Conservation (phyloP, 177 flowering plant genomes). For the Vitis hybrid region DNA sequence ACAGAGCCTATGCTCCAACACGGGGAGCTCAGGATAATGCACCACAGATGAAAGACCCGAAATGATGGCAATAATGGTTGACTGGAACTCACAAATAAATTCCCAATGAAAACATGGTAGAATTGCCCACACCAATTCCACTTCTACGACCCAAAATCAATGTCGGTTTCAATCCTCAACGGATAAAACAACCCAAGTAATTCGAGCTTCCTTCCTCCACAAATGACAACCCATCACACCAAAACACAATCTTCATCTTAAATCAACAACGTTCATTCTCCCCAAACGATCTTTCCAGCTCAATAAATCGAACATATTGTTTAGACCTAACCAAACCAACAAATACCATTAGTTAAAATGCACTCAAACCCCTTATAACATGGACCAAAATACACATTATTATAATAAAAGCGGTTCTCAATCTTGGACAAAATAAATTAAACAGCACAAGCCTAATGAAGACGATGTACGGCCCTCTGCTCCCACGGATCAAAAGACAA, state of each 20-base stretch:
- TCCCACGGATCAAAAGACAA: background rate
- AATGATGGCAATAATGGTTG: conserved; percentile 43
- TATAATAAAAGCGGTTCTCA: too few relatives aligned
- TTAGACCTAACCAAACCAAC: background rate
- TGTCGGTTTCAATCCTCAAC: background rate
- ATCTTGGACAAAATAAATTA: too few relatives aligned
- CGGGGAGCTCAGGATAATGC: conserved; percentile 8
- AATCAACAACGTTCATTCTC: background rate
- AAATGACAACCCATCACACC: background rate
- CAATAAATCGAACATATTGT: background rate
- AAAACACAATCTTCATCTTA: background rate
- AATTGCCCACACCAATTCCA: conserved; percentile 1
- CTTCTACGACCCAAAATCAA: background rate
- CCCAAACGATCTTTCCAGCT: background rate
- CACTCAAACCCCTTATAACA: too few relatives aligned
- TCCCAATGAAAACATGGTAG: conserved; percentile 41
- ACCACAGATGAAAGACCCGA: conserved; percentile 20
- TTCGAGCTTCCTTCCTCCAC: background rate
- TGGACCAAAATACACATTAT: too few relatives aligned
- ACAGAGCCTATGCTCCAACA: conserved; percentile 24
- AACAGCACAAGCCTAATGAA: too few relatives aligned
- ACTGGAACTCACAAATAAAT: conserved; percentile 54
- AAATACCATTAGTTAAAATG: background rate
- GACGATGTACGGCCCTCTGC: too few relatives aligned
- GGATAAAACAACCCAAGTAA: background rate